Base-by-base conservation (phyloP, 2,329 filamentous ascomycete genomes). In the Cadophora malorum region DNA sequence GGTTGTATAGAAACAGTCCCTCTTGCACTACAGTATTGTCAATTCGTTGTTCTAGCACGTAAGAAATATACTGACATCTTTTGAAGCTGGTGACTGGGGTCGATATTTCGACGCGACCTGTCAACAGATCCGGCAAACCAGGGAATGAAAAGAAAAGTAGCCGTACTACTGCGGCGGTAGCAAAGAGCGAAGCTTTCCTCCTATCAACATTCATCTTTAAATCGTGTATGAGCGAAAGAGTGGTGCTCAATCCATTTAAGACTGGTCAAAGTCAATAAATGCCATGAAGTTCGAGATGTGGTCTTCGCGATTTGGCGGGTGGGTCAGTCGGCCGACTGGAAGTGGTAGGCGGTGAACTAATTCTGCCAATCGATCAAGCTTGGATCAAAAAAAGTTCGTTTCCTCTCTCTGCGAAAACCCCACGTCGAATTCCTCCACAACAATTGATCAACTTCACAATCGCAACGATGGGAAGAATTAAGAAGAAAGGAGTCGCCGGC, bases 21-120 rank as follows among this genome's bases (percentile, higher is more conserved):
- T 99, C 96, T 84, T 98, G 95, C 65, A 98, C 93, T 97, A 74
- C 19, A 71, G 8, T 21, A 25, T 55, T 23, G 58, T 76, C 56
- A 75, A 69, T 28, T 49, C 10, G 45, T 33, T 16, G 12, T 45
- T 9, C 9, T 25, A 12, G 14, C n/a, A 14, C n/a, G 16, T n/a
- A 21, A 14, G 8, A 38, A 60, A 5, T 19, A 33, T 52, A 80
- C 91, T 80, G 85, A 97, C 94, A 84, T 88, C 96, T 88, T 84
- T 98, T 98, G 87, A 97, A 99, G 86, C 95, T 97, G 75, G 93
- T 97, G 58, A 98, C 91, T 49, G 96, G 95, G 25, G 96, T 99
- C 55, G 96, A 97, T 76, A 99, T 91, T 84, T 99, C 96, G 75
- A 97, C 96, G 77, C 96, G 91, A 72, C 91, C 92, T 23, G 93